These are phyloP conservation scores for Peniophora sp. DNA, from an alignment of 1,284 basidiomycete species.

Conservation along the genomic window DNA sequence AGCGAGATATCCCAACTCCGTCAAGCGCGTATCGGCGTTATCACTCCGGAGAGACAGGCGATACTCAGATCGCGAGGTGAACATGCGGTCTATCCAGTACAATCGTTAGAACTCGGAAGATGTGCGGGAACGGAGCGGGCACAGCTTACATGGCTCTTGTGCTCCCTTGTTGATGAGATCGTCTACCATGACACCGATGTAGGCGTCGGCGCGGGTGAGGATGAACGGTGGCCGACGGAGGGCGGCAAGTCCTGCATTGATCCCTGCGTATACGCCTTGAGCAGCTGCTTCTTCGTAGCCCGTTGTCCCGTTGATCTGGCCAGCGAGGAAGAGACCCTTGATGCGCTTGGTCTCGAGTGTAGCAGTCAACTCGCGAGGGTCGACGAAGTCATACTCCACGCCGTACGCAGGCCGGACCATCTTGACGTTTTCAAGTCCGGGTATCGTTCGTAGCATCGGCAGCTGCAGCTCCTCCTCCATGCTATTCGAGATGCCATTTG, in stretches of 20 bases:
- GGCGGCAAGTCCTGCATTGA: constrained; percentile 77
- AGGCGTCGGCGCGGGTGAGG: constrained; percentile 77
- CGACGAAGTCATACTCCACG: constrained; percentile 90
- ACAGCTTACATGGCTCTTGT: constrained; percentile 74
- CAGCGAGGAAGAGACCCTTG: constrained; percentile 76
- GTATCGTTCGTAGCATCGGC: constrained; percentile 73
- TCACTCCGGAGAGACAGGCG: constrained; percentile 82
- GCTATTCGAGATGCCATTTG: constrained; percentile 84
- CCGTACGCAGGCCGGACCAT: constrained; percentile 85
- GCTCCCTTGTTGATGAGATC: constrained; percentile 83
- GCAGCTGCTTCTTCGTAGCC: constrained; percentile 91
- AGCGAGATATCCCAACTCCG: constrained; percentile 51
- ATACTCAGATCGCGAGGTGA: constrained; percentile 86
- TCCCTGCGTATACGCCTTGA: constrained; percentile 78
- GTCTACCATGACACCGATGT: constrained; percentile 85
- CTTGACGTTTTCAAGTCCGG: constrained; percentile 76
- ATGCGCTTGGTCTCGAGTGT: constrained; percentile 85
- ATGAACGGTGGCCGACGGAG: constrained; percentile 46
- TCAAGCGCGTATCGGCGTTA: constrained; percentile 81
- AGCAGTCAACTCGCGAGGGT: constrained; percentile 72
- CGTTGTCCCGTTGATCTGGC: constrained; percentile 88
- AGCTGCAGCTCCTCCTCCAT: constrained; percentile 81
- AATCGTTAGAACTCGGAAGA: neutral
- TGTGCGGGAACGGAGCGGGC: neutral
- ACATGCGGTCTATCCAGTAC: constrained; percentile 71